Percentiles rank a stretch among this genome's conserved stretches.
phyloP scores from a whole-genome alignment of 176 grass and related monocot genomes.

The Oryza longistaminata region DNA sequence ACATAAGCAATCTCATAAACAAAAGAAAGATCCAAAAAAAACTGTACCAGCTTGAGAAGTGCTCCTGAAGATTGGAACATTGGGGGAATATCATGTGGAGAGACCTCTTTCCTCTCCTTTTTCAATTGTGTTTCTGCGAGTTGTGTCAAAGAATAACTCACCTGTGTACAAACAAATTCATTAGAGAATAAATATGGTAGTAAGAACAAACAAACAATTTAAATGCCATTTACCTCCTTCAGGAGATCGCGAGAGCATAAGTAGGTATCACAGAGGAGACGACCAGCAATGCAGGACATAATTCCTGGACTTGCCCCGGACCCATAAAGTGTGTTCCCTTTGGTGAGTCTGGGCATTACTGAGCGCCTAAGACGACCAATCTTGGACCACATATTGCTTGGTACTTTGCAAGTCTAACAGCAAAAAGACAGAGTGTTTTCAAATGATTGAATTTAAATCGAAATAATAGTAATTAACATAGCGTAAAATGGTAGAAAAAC shows the following conservation, averaged over 20 bases:
- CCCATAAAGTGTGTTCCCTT: constrained; percentile 86
- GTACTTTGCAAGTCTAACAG: constrained; percentile 75
- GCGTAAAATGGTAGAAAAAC: constrained; percentile 41
- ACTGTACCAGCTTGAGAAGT: constrained; percentile 81
- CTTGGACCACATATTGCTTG: constrained; percentile 93
- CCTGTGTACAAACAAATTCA: constrained; percentile 48
- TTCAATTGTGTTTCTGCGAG: constrained; percentile 92
- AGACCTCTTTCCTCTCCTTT: constrained; percentile 74
- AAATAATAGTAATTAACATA: constrained; percentile 8
- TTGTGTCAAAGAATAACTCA: constrained; percentile 98
- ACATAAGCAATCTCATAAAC: constrained; percentile 5
- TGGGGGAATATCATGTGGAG: constrained; percentile 84
- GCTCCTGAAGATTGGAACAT: constrained; percentile 76
- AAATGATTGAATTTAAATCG: constrained; percentile 12
- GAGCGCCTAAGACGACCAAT: constrained; percentile 90
- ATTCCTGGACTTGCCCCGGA: constrained; percentile 96
- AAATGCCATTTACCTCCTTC: constrained; percentile 61
- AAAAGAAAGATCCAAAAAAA: constrained; percentile 10
- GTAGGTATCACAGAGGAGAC: constrained; percentile 97
- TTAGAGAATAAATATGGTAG: constrained; percentile 10
- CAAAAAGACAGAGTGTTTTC: constrained; percentile 18
- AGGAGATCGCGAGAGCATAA: constrained; percentile 92
- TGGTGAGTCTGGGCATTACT: constrained; percentile 85
- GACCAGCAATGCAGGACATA: constrained; percentile 95
- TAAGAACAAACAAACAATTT: constrained; percentile 3